These are phyloP conservation scores for Podaxis sp. DNA, from an alignment of 768 basidiomycete species.

Conservation along the genomic window DNA sequence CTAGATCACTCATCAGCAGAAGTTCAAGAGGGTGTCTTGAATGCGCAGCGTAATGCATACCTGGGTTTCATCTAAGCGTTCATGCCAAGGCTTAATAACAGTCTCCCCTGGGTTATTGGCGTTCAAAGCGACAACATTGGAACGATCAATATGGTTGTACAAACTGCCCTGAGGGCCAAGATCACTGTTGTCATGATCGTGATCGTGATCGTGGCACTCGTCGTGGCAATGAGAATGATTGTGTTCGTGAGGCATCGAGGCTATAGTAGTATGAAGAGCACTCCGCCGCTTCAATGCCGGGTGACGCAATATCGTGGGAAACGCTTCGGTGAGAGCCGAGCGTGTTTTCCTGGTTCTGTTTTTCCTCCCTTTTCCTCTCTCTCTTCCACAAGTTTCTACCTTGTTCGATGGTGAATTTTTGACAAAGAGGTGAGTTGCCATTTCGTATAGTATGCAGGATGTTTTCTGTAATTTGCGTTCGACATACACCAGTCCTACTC, in stretches of 20 bases:
- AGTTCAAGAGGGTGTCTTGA: too few relatives aligned
- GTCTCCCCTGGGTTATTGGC: conserved; percentile 47
- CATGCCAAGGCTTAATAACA: conserved; percentile 87
- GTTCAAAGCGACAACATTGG: conserved; percentile 82
- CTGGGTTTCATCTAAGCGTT: conserved; percentile 66
- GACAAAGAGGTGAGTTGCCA: neutral
- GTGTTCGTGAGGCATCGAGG: conserved; percentile 12
- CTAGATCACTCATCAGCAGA: conserved; percentile 37
- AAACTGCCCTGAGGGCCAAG: conserved; percentile 69
- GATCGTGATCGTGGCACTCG: conserved; percentile 56
- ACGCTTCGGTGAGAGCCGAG: neutral
- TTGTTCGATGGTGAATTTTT: neutral
- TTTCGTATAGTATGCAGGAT: conserved; percentile 36
- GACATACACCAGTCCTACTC: conserved; percentile 55
- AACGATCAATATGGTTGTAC: conserved; percentile 71
- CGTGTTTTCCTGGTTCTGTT: neutral
- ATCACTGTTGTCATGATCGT: conserved; percentile 51
- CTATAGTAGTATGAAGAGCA: neutral
- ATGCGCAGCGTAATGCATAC: conserved; percentile 38
- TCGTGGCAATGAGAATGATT: conserved; percentile 28
- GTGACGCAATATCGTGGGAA: conserved; percentile 9
- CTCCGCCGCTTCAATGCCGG: neutral
- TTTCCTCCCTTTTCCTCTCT: neutral
- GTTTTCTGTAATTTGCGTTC: conserved; percentile 90
- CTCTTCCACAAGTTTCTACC: neutral